A percentile compares a stretch with the other conserved stretches of the same genome.
Evolutionary conservation across 2,329 filamentous ascomycete species (phyloP).

Genomic region (Fusarium sp.): DNA sequence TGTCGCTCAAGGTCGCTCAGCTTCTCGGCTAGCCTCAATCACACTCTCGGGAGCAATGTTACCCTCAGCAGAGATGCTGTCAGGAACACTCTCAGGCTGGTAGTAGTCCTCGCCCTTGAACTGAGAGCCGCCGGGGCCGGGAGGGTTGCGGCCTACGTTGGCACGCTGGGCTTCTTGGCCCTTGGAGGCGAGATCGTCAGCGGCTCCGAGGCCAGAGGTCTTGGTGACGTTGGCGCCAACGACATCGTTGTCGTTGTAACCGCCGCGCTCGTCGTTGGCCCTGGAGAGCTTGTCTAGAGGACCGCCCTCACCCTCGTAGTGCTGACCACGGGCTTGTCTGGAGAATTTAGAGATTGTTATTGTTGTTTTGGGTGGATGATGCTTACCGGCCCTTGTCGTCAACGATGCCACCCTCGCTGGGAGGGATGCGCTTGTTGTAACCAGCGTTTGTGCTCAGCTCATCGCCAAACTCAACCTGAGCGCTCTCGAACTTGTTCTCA

Average conservation of each 20-base stretch:
- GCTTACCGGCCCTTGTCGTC: constrained; percentile 57
- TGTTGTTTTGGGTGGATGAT: neutral
- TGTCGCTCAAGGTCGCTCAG: constrained; percentile 7
- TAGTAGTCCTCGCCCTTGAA: constrained; percentile 56
- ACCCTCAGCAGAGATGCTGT: constrained; percentile 54
- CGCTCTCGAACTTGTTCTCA: constrained; percentile 53
- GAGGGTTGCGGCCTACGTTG: constrained; percentile 51
- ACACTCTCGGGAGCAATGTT: constrained; percentile 54
- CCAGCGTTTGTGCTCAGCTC: constrained; percentile 57
- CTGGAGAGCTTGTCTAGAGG: constrained; percentile 52
- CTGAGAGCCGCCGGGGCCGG: constrained; percentile 49
- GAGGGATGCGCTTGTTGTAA: constrained; percentile 58
- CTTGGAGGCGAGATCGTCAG: constrained; percentile 45
- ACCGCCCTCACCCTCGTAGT: constrained; percentile 56
- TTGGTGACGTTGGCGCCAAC: constrained; percentile 39
- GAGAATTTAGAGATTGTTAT: constrained; percentile 11
- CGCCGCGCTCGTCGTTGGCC: constrained; percentile 43
- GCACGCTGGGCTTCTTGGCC: constrained; percentile 50
- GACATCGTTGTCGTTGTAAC: constrained; percentile 52
- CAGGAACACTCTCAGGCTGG: constrained; percentile 52
- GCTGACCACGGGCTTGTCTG: constrained; percentile 55
- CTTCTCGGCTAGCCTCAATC: constrained; percentile 47
- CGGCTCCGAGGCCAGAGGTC: constrained; percentile 35
- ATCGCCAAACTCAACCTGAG: constrained; percentile 48
- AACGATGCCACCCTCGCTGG: constrained; percentile 55